Percentiles rank a stretch among this genome's conserved stretches.
These are phyloP conservation scores for Salix caprea DNA, from an alignment of 345 rosid species.

Conservation along the genomic window DNA sequence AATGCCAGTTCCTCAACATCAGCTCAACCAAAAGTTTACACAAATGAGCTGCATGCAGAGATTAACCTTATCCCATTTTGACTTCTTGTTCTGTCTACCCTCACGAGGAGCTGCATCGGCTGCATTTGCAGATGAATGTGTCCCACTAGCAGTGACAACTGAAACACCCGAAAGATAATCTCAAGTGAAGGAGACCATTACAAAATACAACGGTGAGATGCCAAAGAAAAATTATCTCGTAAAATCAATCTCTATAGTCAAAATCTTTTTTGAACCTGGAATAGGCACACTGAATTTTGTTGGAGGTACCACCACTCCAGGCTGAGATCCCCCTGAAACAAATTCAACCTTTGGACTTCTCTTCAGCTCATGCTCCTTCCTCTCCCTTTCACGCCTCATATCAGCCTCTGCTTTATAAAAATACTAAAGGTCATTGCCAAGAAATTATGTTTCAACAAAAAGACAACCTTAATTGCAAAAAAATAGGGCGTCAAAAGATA, in stretches of 20 bases:
- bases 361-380: conserved; percentile 83
- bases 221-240: not conserved
- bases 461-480: not conserved
- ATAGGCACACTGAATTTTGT: conserved; percentile 58
- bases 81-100: conserved; percentile 78
- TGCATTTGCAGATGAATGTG: conserved; percentile 36
- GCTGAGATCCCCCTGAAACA: conserved; percentile 57
- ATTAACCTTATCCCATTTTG: conserved; percentile 94
- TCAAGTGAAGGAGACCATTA: conserved; percentile 1
- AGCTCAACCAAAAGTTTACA: not conserved
- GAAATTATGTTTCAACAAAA: not conserved
- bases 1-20: not conserved
- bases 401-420: conserved; percentile 54
- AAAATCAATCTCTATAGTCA: not conserved
- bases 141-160: conserved; percentile 39
- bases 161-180: conserved; percentile 30
- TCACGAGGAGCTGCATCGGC: conserved; percentile 52
- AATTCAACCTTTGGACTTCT: conserved; percentile 75
- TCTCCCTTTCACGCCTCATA: conserved; percentile 78
- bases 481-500: not conserved
- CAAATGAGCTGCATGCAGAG: not conserved
- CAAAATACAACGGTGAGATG: not conserved
- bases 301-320: conserved; percentile 43
- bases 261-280: conserved; percentile 38
- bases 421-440: not conserved